Evolutionary conservation across 1,139 yeast species (phyloP).

Genomic region (Hanseniaspora sp.): DNA sequence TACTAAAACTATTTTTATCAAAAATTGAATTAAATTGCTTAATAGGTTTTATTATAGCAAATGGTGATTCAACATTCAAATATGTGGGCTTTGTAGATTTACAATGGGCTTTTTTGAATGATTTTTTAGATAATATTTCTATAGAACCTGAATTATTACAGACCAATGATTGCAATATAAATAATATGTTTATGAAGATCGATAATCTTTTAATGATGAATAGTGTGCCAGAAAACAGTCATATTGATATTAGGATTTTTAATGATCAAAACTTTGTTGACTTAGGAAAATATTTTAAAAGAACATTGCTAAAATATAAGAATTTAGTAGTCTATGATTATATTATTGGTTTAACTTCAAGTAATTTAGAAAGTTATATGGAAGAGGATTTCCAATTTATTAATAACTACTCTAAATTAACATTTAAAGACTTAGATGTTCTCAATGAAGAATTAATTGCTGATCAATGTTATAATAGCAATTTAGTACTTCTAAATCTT

Average conservation of each 20-base stretch:
- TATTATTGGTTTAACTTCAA: conserved; percentile 12
- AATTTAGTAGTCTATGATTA: conserved; percentile 16
- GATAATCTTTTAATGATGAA: conserved; percentile 18
- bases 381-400: conserved; percentile 8
- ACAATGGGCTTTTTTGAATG: conserved; percentile 51
- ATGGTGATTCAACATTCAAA: conserved; percentile 30
- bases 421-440: neutral
- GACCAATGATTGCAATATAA: conserved; percentile 14
- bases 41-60: conserved; percentile 20
- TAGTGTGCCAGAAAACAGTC: conserved; percentile 11
- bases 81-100: conserved; percentile 45
- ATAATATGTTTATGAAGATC: conserved; percentile 18
- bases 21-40: conserved; percentile 20
- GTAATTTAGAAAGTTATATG: conserved; percentile 3
- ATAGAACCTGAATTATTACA: conserved; percentile 17
- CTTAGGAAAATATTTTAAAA: neutral
- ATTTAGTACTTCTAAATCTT: conserved; percentile 1
- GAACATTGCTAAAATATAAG: conserved; percentile 9
- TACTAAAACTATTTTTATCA: neutral
- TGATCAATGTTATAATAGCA: conserved; percentile 5
- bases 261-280: conserved; percentile 12
- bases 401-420: conserved; percentile 4
- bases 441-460: neutral
- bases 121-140: conserved; percentile 29
- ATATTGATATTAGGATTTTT: conserved; percentile 12